Conservation (phyloP, 2,329 filamentous ascomycete species). For the Chalaropsis ovoidea region DNA sequence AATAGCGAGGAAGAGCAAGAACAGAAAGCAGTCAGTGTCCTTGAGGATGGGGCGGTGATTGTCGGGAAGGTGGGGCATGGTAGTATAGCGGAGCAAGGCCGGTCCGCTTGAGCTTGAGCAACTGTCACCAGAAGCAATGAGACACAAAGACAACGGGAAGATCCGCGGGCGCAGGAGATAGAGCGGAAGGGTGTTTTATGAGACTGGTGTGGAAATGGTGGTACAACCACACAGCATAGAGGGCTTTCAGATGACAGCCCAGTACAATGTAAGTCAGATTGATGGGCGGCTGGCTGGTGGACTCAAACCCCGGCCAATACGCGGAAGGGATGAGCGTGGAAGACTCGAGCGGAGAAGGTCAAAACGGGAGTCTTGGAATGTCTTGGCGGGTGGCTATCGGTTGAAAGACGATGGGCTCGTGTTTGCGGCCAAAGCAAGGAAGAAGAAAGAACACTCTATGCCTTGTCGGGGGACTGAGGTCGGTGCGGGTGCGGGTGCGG, state of each 20-base stretch:
- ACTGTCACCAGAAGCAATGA: neutral
- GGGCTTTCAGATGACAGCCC: neutral
- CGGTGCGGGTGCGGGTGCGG: neutral
- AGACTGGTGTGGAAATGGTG: neutral
- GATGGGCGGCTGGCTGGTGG: neutral
- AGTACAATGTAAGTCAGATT: neutral
- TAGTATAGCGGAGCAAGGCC: neutral
- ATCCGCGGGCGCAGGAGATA: neutral
- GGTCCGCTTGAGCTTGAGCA: neutral
- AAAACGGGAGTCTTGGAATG: neutral
- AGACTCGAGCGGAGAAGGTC: neutral
- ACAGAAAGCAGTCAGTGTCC: too few species aligned
- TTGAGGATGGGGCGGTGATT: too few species aligned
- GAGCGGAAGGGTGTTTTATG: neutral
- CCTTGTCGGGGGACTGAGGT: neutral
- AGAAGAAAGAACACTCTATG: conserved; percentile 8
- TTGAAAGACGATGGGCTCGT: neutral
- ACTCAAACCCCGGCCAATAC: neutral
- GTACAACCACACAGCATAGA: neutral
- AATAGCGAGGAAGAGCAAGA: neutral
- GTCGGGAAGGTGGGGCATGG: too few species aligned
- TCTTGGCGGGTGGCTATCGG: neutral
- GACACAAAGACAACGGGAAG: neutral
- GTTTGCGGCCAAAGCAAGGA: neutral
- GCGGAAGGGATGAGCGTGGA: neutral